Conservation (phyloP, 306 rosid species). For the Castanea sativa region DNA sequence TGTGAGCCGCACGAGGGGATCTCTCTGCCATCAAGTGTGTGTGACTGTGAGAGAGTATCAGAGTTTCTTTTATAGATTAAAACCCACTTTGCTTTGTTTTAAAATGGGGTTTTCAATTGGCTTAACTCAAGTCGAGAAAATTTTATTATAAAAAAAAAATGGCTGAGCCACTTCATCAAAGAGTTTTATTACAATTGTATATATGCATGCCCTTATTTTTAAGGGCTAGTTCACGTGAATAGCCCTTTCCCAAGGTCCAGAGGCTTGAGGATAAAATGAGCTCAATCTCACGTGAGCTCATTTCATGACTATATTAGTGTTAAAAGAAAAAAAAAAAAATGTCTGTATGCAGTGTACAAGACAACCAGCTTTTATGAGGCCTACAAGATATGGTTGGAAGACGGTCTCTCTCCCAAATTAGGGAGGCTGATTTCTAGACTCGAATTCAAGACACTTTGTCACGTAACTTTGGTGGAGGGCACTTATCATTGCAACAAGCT, state of each 20-base stretch:
- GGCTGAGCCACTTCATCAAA: constrained; percentile 9
- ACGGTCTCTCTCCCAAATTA: too few species aligned
- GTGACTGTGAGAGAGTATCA: constrained; percentile 16
- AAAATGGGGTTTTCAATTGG: too few species aligned
- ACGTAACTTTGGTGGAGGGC: too few species aligned
- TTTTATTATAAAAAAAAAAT: background rate
- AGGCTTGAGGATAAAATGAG: constrained; percentile 9
- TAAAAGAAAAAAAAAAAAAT: too few species aligned
- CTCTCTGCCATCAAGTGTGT: constrained; percentile 31
- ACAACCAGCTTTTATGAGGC: too few species aligned
- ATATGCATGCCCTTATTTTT: constrained; percentile 26
- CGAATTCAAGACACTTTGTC: too few species aligned
- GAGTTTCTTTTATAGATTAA: constrained; percentile 5
- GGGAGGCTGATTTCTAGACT: too few species aligned
- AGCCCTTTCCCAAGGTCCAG: constrained; percentile 34
- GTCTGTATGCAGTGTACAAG: too few species aligned
- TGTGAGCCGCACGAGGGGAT: constrained; percentile 88
- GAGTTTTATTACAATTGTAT: constrained; percentile 15
- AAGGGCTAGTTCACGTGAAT: constrained; percentile 42
- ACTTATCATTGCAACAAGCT: too few species aligned
- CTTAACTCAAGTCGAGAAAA: too few species aligned
- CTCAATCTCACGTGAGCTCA: constrained; percentile 1
- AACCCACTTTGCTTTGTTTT: constrained; percentile 35
- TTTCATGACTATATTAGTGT: too few species aligned
- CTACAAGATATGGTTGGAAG: too few species aligned